These are phyloP conservation scores for Venturia aucupariae DNA, from an alignment of 2,329 filamentous ascomycete genomes.

Conservation along the genomic window DNA sequence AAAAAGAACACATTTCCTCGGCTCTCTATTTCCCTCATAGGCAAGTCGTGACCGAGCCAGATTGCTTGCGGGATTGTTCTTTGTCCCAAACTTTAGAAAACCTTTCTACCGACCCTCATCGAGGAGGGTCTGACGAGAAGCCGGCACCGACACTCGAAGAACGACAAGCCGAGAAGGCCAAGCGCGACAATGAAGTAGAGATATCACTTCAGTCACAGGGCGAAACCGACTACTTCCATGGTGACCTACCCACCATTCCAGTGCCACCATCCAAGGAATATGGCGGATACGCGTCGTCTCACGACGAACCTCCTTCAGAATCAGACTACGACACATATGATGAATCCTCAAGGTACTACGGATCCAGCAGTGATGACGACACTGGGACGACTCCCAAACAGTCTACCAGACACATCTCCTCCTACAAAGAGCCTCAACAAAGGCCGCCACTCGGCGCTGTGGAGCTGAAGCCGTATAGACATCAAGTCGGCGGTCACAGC, in stretches of 20 bases:
- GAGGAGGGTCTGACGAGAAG: not conserved
- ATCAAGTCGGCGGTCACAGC: slow-evolving; percentile 95
- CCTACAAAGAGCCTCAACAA: slow-evolving; percentile 23
- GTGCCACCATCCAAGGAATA: slow-evolving; percentile 29
- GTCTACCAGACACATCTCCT: slow-evolving; percentile 23
- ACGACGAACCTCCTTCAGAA: slow-evolving; percentile 26
- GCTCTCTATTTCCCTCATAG: slow-evolving; percentile 75
- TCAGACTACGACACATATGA: slow-evolving; percentile 23
- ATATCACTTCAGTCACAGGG: slow-evolving; percentile 52
- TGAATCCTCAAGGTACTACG: slow-evolving; percentile 24
- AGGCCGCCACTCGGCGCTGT: slow-evolving; percentile 69
- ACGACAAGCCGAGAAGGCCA: slow-evolving; percentile 14
- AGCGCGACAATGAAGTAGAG: slow-evolving; percentile 45
- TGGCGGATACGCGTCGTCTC: slow-evolving; percentile 27
- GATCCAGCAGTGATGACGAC: slow-evolving; percentile 8
- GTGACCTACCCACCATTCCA: slow-evolving; percentile 41
- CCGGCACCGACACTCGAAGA: slow-evolving; percentile 2
- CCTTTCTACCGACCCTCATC: not conserved
- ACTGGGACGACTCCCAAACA: slow-evolving; percentile 23
- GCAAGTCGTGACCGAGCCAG: slow-evolving; percentile 34
- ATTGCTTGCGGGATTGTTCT: not conserved
- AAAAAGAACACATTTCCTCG: slow-evolving; percentile 79
- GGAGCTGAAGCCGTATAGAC: slow-evolving; percentile 90
- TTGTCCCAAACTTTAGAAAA: not conserved
- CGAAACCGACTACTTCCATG: slow-evolving; percentile 52